These are phyloP conservation scores for Gaeumannomyces sp. DNA, from an alignment of 2,329 filamentous ascomycete species.

Conservation along the genomic window DNA sequence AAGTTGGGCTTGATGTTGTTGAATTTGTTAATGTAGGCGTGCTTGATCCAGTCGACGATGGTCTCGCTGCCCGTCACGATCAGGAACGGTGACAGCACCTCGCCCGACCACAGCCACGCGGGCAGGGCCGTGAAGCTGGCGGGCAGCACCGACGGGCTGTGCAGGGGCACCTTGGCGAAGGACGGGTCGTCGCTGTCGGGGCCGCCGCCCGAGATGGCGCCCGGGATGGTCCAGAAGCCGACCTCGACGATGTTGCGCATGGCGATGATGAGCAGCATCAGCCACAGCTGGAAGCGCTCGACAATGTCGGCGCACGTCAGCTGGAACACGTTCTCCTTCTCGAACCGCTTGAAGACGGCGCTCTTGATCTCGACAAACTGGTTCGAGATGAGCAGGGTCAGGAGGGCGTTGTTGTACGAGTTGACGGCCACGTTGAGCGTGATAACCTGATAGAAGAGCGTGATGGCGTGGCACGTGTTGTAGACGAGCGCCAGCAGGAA, in stretches of 20 bases:
- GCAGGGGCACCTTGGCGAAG: constrained; percentile 54
- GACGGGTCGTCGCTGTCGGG: constrained; percentile 31
- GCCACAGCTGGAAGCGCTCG: constrained; percentile 93
- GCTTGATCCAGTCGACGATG: constrained; percentile 94
- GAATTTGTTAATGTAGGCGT: constrained; percentile 97
- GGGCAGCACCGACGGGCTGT: constrained; percentile 71
- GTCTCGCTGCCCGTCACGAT: constrained; percentile 95
- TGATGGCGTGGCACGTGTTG: constrained; percentile 79
- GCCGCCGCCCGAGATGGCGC: constrained; percentile 33
- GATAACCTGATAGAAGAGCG: constrained; percentile 95
- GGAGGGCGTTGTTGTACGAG: constrained; percentile 91
- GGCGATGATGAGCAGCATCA: constrained; percentile 94
- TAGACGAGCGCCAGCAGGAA: constrained; percentile 82
- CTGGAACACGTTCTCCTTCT: constrained; percentile 96
- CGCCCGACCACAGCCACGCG: constrained; percentile 67
- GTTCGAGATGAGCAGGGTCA: constrained; percentile 90
- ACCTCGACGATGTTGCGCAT: constrained; percentile 95
- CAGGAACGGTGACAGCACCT: constrained; percentile 87
- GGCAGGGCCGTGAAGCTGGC: constrained; percentile 88
- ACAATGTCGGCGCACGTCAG: constrained; percentile 95
- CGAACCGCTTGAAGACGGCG: constrained; percentile 97
- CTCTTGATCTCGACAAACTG: constrained; percentile 99
- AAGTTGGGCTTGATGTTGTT: constrained; percentile 92
- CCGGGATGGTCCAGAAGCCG: constrained; percentile 66
- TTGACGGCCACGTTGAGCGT: constrained; percentile 97